Conservation (phyloP, 257 asterid species). For the Ligustrum vulgare region DNA sequence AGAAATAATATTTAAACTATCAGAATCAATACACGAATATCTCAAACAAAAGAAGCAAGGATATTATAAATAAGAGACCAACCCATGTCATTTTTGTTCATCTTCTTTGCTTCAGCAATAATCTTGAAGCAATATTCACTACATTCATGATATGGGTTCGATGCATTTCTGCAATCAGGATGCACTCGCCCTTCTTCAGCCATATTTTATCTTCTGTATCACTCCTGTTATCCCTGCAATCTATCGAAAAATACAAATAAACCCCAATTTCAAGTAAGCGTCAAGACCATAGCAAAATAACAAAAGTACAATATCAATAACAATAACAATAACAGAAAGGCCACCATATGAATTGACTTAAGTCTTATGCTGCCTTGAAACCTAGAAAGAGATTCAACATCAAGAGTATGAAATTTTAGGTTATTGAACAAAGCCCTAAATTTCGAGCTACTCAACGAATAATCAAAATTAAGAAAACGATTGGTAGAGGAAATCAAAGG, state of each 20-base stretch:
- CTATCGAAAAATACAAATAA: not conserved
- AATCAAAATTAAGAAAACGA: not conserved
- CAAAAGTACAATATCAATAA: too few relatives aligned
- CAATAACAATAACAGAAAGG: not conserved
- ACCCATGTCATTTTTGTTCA: constrained; percentile 38
- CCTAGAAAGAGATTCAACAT: not conserved
- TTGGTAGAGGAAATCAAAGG: not conserved
- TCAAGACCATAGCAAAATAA: not conserved
- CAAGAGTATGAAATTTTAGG: not conserved
- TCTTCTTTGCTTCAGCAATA: constrained; percentile 54
- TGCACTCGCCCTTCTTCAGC: constrained; percentile 55
- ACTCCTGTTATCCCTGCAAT: constrained; percentile 1
- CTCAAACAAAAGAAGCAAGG: not conserved
- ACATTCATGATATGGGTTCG: constrained; percentile 71
- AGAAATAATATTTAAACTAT: not conserved
- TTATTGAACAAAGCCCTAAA: not conserved
- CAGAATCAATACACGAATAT: not conserved
- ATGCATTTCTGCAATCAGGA: constrained; percentile 69
- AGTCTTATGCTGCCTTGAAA: not conserved
- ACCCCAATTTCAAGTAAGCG: not conserved
- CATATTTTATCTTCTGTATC: constrained; percentile 23
- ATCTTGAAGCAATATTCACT: constrained; percentile 60
- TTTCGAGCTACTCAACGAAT: not conserved
- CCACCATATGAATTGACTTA: not conserved
- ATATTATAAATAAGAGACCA: not conserved